A percentile compares a stretch with the other conserved stretches of the same genome.
Conservation (phyloP, 306 rosid species). For the Crotalaria pallida region DNA sequence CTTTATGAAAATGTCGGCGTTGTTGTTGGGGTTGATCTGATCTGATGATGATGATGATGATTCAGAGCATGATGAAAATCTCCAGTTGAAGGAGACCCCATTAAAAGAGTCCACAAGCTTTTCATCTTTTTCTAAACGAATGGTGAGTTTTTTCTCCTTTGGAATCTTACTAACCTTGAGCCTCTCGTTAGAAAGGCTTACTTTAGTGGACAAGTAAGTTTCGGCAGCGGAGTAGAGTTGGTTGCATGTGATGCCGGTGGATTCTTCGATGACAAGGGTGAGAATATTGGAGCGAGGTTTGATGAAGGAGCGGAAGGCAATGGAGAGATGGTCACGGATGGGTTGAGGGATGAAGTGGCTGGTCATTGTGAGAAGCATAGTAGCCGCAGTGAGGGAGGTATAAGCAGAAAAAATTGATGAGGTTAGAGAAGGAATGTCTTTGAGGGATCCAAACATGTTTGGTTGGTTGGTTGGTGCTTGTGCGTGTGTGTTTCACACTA, state of each 20-base stretch:
- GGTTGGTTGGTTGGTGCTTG: no score
- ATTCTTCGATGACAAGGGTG: slow-evolving; percentile 72
- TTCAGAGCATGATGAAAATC: no score
- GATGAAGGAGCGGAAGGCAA: slow-evolving; percentile 41
- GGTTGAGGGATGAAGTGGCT: slow-evolving; percentile 69
- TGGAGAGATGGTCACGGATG: slow-evolving; percentile 39
- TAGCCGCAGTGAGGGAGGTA: slow-evolving; percentile 75
- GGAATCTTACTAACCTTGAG: slow-evolving; percentile 58
- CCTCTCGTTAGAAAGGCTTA: slow-evolving; percentile 42
- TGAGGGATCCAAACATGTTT: slow-evolving; percentile 48
- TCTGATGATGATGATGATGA: no score
- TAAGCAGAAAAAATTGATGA: slow-evolving; percentile 77
- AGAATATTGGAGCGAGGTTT: slow-evolving; percentile 39
- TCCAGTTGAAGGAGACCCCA: slow-evolving; percentile 46
- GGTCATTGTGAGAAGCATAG: slow-evolving; percentile 71
- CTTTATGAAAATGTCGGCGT: not conserved
- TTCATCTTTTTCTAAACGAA: slow-evolving; percentile 66
- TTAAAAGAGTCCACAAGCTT: slow-evolving; percentile 37
- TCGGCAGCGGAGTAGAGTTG: slow-evolving; percentile 74
- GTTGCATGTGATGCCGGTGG: slow-evolving; percentile 47
- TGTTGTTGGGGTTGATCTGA: slow-evolving; percentile 26
- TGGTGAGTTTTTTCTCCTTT: slow-evolving; percentile 46
- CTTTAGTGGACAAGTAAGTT: slow-evolving; percentile 48
- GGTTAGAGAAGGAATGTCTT: slow-evolving; percentile 66
- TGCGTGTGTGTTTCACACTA: not conserved